Base-by-base conservation (phyloP, 768 basidiomycete species). In the Suillus subaureus region DNA sequence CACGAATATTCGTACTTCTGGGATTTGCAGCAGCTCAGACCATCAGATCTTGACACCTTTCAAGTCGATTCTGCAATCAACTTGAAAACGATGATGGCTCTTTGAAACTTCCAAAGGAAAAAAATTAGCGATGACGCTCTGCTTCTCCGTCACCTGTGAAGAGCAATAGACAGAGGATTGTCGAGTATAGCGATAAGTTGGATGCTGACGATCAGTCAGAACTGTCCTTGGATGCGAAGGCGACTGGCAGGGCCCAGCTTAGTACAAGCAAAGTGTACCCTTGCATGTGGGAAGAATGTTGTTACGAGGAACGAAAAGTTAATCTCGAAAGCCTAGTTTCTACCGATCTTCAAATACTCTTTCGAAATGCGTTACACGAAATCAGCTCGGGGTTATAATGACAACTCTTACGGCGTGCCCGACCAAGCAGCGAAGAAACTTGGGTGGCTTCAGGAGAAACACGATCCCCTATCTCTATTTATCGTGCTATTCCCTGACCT, bases 301-400 rank as follows among this genome's bases (percentile, higher is more conserved):
- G 57, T 23, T 67, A 68, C 61, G 58, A 69, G 42, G 57, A 66
- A 13, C 58, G 45, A 26, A 2, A 21, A 37, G 40, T 64, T 61
- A 33, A 66, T 45, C 68, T 69, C 26, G 37, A 55, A 28, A 58
- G 65, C 12, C 63, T n/a, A 67, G 31, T 75, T 70, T 64, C 70
- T 79, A 40, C 78, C 70, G 47, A 78, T 78, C 5, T 75, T 79
- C 51, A 75, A 69, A 26, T 81, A 79, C 62, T 67, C 73, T 1
- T 72, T 85, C 57, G 74, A 82, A 47, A 75, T 88, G 61, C 76
- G 78, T 21, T 87, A 82, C 68, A 78, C 78, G 7, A 73, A 39
- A 23, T 42, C 18, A 39, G 43, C 55, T 52, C 37, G 56, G 35
- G n/a, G 26, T 15, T 35, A 52, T 23, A 40, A 35, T 42, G 67